Conservation (phyloP, 2,329 filamentous ascomycete genomes). For the Truncatella angustata region DNA sequence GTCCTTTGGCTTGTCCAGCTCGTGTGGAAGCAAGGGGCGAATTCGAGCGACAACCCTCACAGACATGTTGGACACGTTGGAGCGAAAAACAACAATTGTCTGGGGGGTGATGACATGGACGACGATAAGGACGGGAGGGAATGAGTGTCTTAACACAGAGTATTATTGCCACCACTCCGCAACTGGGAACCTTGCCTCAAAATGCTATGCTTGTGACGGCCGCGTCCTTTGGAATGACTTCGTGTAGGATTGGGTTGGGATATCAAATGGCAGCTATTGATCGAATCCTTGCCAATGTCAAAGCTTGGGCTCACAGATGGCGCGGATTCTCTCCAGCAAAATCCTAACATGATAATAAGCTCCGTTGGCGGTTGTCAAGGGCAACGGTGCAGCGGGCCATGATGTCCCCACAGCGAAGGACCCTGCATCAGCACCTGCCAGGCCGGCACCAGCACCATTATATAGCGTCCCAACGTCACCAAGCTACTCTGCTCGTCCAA, state of each 20-base stretch:
- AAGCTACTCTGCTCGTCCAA: too few species aligned
- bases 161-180: neutral
- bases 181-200: neutral
- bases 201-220: too few species aligned
- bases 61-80: slow-evolving; percentile 53
- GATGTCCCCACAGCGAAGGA: neutral
- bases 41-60: slow-evolving; percentile 90
- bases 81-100: neutral
- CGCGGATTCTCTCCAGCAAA: neutral
- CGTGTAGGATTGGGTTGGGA: neutral
- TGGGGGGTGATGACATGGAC: neutral
- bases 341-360: neutral
- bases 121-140: neutral
- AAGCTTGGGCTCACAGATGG: neutral
- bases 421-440: neutral
- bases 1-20: slow-evolving; percentile 84
- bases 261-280: neutral
- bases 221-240: neutral
- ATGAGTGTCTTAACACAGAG: neutral
- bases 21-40: slow-evolving; percentile 80
- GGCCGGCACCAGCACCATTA: neutral
- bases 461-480: too few species aligned
- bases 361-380: neutral
- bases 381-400: neutral
- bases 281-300: neutral